A percentile compares a stretch with the other conserved stretches of the same genome.
Evolutionary conservation across 2,329 filamentous ascomycete genomes (phyloP).

Genomic region (Exserohilum rostratum): DNA sequence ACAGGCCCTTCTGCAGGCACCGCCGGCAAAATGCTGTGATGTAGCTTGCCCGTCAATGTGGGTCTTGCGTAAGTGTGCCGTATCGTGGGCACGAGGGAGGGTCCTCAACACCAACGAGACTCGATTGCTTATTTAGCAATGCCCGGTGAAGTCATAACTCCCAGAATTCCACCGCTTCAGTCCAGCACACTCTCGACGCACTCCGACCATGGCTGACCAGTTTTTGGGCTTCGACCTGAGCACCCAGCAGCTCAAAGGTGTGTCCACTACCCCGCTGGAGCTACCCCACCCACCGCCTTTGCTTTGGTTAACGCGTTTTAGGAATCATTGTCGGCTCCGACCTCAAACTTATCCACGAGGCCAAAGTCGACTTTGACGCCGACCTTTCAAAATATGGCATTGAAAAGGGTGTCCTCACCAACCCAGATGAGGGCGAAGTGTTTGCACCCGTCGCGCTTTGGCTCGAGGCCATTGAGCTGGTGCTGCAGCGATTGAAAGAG

Average conservation of each 20-base stretch:
- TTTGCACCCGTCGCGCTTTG: conserved; percentile 93
- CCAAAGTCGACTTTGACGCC: conserved; percentile 93
- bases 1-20: conserved; percentile 29
- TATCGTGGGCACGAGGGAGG: conserved; percentile 17
- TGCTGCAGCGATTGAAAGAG: conserved; percentile 73
- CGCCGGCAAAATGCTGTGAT: conserved; percentile 42
- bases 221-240: conserved; percentile 96
- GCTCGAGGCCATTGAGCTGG: conserved; percentile 89
- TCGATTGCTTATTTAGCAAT: conserved; percentile 19
- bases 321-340: conserved; percentile 83
- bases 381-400: conserved; percentile 75
- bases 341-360: conserved; percentile 79
- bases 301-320: conserved; percentile 46
- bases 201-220: conserved; percentile 54
- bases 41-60: conserved; percentile 25
- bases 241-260: conserved; percentile 94
- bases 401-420: conserved; percentile 84
- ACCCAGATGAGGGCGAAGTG: conserved; percentile 83
- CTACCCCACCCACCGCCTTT: conserved; percentile 36
- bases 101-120: conserved; percentile 26
- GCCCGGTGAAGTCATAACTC: conserved; percentile 8
- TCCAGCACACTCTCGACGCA: conserved; percentile 1
- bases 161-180: not conserved
- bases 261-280: conserved; percentile 33
- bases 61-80: conserved; percentile 20